Conservation (phyloP, 192 early-diverging fungal species). For the Coemansia sp. region DNA sequence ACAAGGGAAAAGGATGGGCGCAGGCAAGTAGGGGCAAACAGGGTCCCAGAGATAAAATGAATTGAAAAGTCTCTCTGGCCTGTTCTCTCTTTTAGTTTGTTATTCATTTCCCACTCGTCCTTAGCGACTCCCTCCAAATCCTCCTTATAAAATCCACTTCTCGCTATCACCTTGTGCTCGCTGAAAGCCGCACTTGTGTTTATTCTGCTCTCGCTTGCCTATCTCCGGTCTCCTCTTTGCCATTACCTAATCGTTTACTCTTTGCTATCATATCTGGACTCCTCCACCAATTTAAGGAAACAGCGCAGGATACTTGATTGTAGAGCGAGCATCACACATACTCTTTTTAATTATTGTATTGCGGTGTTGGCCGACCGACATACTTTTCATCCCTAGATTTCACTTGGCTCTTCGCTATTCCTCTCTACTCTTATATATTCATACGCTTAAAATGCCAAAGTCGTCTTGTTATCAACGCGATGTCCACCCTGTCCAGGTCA, state of each 20-base stretch:
- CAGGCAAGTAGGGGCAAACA: conserved; percentile 4
- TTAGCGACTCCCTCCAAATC: not conserved
- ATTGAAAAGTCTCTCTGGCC: not conserved
- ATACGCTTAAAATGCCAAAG: conserved; percentile 18
- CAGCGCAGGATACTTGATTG: not conserved
- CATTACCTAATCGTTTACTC: not conserved
- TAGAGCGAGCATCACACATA: not conserved
- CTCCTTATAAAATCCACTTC: not conserved
- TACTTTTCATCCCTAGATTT: not conserved
- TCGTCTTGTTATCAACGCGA: not conserved
- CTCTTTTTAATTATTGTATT: not conserved
- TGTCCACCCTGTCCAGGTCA: not conserved
- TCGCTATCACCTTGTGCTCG: not conserved
- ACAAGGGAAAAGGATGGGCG: not conserved
- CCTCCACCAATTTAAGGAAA: not conserved
- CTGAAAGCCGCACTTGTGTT: not conserved
- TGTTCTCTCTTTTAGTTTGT: not conserved
- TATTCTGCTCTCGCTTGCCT: not conserved
- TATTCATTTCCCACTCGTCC: not conserved
- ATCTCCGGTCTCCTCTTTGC: not conserved
- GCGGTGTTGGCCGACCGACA: not conserved
- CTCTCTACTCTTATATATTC: not conserved
- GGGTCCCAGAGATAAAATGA: conserved; percentile 1
- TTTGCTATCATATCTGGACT: not conserved
- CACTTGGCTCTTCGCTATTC: too few relatives aligned